Evolutionary conservation across 371 early-diverging fungal genomes (phyloP).

Genomic region (Syncephalastrum racemosum): DNA sequence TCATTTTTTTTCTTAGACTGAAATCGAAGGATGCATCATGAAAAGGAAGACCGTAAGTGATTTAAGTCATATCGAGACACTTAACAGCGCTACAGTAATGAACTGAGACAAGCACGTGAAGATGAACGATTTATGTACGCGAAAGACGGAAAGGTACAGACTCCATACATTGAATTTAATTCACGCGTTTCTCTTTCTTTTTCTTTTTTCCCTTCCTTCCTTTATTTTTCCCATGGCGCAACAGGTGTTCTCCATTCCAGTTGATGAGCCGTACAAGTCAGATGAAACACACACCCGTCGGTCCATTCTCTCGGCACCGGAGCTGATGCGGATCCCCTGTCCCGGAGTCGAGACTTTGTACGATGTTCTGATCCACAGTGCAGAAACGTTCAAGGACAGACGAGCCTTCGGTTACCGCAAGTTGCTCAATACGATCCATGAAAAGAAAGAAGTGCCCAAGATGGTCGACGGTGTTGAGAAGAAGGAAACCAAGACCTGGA

Average conservation of each 20-base stretch:
- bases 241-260: too few relatives aligned
- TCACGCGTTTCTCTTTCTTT: neutral
- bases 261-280: neutral
- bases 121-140: too few relatives aligned
- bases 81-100: too few relatives aligned
- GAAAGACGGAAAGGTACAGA: too few relatives aligned
- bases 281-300: conserved; percentile 32
- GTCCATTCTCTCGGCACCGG: conserved; percentile 53
- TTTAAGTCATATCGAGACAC: too few relatives aligned
- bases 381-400: conserved; percentile 41
- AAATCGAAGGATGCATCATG: too few relatives aligned
- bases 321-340: conserved; percentile 51
- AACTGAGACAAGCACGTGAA: too few relatives aligned
- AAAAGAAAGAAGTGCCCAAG: conserved; percentile 76
- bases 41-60: too few relatives aligned
- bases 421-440: conserved; percentile 62
- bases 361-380: conserved; percentile 63
- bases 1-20: too few relatives aligned
- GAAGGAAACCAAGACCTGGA: conserved; percentile 80
- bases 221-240: too few relatives aligned
- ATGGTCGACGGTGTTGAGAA: conserved; percentile 59
- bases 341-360: conserved; percentile 65
- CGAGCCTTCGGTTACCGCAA: conserved; percentile 70
- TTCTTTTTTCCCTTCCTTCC: neutral
- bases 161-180: too few relatives aligned